phyloP scores from a whole-genome alignment of 179 eudicot genomes.

The Gypsophila paniculata region DNA sequence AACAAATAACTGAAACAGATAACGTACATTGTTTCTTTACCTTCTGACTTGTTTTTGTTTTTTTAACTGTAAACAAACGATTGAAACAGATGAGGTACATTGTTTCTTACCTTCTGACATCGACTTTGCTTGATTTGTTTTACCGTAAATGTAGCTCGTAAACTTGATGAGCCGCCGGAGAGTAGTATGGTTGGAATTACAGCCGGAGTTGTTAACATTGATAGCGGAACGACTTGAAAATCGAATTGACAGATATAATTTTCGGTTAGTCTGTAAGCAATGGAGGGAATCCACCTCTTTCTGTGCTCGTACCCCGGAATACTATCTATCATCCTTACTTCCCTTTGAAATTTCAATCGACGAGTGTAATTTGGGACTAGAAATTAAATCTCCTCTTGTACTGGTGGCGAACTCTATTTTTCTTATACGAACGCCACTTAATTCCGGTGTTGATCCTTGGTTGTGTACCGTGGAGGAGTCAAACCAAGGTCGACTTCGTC shows the following conservation, averaged over 20 bases:
- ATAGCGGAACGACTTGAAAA: constrained; percentile 14
- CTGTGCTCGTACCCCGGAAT: neutral
- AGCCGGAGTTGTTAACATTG: constrained; percentile 10
- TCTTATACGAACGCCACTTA: constrained; percentile 4
- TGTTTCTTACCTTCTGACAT: too few relatives aligned
- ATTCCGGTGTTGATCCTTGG: constrained; percentile 16
- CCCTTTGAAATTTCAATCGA: constrained; percentile 12
- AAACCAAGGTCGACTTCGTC: constrained; percentile 14
- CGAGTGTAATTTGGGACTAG: too few relatives aligned
- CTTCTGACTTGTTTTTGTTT: too few relatives aligned
- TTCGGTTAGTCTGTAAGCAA: constrained; percentile 17
- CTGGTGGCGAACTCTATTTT: constrained; percentile 11
- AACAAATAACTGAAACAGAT: too few relatives aligned
- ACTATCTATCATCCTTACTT: constrained; percentile 1
- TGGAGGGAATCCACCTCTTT: constrained; percentile 10
- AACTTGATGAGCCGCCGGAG: neutral
- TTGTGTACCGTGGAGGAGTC: constrained; percentile 22
- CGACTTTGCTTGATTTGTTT: too few relatives aligned
- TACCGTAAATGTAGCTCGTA: neutral
- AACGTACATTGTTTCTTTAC: too few relatives aligned
- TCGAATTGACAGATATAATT: neutral
- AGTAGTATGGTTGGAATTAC: constrained; percentile 18
- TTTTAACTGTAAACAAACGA: too few relatives aligned
- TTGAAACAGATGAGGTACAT: too few relatives aligned
- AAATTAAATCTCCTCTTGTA: neutral